These are phyloP conservation scores for Neonectria ditissima DNA, from an alignment of 2,329 filamentous ascomycete species.

Conservation along the genomic window DNA sequence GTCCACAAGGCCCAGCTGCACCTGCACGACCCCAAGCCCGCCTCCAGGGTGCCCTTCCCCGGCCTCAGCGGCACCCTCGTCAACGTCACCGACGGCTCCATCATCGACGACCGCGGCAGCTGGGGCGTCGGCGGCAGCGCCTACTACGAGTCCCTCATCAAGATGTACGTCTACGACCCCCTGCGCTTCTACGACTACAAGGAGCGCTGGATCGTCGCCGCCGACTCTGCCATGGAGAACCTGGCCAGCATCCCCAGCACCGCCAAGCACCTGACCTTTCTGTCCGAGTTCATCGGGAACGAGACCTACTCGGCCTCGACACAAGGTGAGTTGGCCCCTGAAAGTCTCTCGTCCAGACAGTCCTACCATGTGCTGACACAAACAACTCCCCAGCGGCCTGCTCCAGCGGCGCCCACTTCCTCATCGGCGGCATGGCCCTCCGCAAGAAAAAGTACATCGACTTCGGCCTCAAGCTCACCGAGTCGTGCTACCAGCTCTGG, in stretches of 20 bases:
- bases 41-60: background rate
- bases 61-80: background rate
- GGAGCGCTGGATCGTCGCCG: background rate
- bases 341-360: too few relatives aligned
- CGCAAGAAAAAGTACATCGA: background rate
- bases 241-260: background rate
- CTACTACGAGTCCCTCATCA: background rate
- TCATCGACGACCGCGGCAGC: background rate
- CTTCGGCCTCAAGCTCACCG: background rate
- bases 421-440: slow-evolving; percentile 3
- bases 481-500: slow-evolving; percentile 1
- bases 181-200: background rate
- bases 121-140: background rate
- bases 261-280: background rate
- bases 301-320: background rate
- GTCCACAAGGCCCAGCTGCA: background rate
- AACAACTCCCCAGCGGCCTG: background rate
- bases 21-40: background rate
- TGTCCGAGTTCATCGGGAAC: background rate
- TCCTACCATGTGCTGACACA: background rate
- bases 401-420: background rate
- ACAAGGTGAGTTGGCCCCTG: background rate
- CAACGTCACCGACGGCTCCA: background rate
- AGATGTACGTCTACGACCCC: background rate
- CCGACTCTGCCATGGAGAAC: background rate